phyloP scores from a whole-genome alignment of 805 yeast species.

The Suhomyces kilbournensis region DNA sequence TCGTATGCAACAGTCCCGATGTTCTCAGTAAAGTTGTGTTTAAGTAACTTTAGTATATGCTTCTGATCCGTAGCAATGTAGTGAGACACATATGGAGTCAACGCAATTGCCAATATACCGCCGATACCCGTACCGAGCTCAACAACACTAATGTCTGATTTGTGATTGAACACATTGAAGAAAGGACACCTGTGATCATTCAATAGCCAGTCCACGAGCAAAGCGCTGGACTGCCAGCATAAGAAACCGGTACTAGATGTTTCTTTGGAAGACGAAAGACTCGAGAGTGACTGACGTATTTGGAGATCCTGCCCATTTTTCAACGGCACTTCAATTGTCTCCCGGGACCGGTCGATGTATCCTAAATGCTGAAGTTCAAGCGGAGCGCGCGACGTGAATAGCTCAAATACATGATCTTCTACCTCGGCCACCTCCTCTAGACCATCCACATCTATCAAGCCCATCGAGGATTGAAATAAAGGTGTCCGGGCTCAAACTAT shows the following conservation, averaged over 20 bases:
- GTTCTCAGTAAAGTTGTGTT: conserved; percentile 45
- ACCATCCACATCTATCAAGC: background rate
- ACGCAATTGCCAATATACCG: conserved; percentile 46
- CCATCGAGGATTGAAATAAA: background rate
- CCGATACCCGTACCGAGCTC: conserved; percentile 66
- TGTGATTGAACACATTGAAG: background rate
- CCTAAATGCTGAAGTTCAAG: conserved; percentile 31
- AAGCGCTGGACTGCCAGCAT: conserved; percentile 53
- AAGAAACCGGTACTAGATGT: conserved; percentile 60
- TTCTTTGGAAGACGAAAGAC: conserved; percentile 29
- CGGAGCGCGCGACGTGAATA: conserved; percentile 27
- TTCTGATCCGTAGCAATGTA: conserved; percentile 60
- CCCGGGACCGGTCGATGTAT: conserved; percentile 28
- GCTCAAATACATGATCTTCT: conserved; percentile 31
- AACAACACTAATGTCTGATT: conserved; percentile 28
- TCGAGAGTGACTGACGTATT: conserved; percentile 33
- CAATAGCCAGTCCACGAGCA: conserved; percentile 54
- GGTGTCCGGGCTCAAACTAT: background rate
- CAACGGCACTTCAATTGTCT: conserved; percentile 21
- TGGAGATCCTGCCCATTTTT: conserved; percentile 23
- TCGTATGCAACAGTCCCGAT: conserved; percentile 11
- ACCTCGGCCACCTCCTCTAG: conserved; percentile 23
- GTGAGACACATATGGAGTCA: conserved; percentile 27
- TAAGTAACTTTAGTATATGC: conserved; percentile 49
- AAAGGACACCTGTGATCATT: conserved; percentile 26